Percentiles rank a stretch among this genome's conserved stretches.
Evolutionary conservation across 1,284 basidiomycete genomes (phyloP).

Genomic region (Earliella scabrosa): DNA sequence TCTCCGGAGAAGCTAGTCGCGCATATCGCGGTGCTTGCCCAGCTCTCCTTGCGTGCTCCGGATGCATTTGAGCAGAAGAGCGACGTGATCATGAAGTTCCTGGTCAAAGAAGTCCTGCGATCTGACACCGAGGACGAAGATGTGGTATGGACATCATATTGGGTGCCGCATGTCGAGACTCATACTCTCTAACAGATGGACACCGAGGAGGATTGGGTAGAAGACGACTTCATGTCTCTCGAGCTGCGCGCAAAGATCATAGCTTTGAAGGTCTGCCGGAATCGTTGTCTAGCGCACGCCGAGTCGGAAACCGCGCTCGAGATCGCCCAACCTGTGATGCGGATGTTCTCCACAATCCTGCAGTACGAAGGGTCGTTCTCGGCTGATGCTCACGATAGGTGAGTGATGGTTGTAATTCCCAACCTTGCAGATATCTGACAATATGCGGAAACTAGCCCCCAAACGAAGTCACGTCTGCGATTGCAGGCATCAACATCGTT

Average conservation of each 20-base stretch:
- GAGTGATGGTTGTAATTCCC: slow-evolving; percentile 32
- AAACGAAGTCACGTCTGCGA: slow-evolving; percentile 72
- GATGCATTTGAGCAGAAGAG: slow-evolving; percentile 80
- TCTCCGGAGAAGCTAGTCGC: slow-evolving; percentile 63
- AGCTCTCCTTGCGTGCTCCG: slow-evolving; percentile 74
- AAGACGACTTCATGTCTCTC: slow-evolving; percentile 62
- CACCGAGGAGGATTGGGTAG: slow-evolving; percentile 77
- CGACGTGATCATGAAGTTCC: slow-evolving; percentile 71
- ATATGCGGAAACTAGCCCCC: slow-evolving; percentile 44
- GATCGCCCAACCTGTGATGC: slow-evolving; percentile 74
- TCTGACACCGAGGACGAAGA: slow-evolving; percentile 41
- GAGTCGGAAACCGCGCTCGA: slow-evolving; percentile 62
- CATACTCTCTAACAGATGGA: slow-evolving; percentile 42
- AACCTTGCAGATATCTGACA: slow-evolving; percentile 6
- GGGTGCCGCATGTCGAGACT: background rate
- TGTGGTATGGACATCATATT: background rate
- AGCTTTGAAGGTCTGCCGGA: slow-evolving; percentile 78
- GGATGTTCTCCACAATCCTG: slow-evolving; percentile 73
- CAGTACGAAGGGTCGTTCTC: slow-evolving; percentile 68
- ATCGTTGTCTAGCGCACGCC: slow-evolving; percentile 76
- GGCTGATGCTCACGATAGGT: slow-evolving; percentile 70
- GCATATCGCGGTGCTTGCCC: slow-evolving; percentile 73
- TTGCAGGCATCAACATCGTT: slow-evolving; percentile 83
- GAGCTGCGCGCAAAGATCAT: slow-evolving; percentile 72
- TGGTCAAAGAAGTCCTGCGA: slow-evolving; percentile 79